Percentiles rank a stretch among this genome's conserved stretches.
These are phyloP conservation scores for Diaporthe citriasiana DNA, from an alignment of 2,329 filamentous ascomycete species.

Conservation along the genomic window DNA sequence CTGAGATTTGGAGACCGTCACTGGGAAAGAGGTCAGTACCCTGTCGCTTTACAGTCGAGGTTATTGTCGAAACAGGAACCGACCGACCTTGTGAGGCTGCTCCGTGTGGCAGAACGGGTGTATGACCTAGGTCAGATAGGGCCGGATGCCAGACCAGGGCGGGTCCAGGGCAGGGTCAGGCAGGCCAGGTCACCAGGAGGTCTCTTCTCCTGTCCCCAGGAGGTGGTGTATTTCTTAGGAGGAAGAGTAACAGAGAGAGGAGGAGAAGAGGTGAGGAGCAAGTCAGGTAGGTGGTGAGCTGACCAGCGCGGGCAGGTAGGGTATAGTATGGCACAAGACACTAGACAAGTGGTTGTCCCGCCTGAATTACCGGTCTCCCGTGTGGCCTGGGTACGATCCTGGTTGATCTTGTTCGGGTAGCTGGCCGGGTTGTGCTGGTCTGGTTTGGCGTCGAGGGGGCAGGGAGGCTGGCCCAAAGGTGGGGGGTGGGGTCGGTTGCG, in stretches of 20 bases:
- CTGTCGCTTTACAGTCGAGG: not conserved
- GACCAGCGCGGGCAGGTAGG: not conserved
- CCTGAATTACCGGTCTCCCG: slow-evolving; percentile 31
- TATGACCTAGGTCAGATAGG: slow-evolving; percentile 4
- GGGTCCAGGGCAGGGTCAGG: not conserved
- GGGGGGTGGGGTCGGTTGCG: slow-evolving; percentile 27
- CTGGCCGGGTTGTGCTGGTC: slow-evolving; percentile 35
- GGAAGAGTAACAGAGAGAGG: not conserved
- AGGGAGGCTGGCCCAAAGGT: slow-evolving; percentile 28
- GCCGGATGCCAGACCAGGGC: slow-evolving; percentile 26
- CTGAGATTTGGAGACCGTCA: slow-evolving; percentile 20
- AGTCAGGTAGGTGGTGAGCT: not conserved
- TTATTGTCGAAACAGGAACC: not conserved
- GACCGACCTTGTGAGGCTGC: not conserved
- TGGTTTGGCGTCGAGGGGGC: slow-evolving; percentile 36
- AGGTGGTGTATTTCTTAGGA: not conserved
- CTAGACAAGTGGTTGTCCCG: slow-evolving; percentile 17
- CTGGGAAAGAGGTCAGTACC: slow-evolving; percentile 30
- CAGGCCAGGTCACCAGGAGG: slow-evolving; percentile 11
- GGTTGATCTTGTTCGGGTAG: slow-evolving; percentile 30
- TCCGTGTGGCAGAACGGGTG: not conserved
- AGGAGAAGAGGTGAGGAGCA: not conserved
- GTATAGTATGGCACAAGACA: slow-evolving; percentile 30
- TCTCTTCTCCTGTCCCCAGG: slow-evolving; percentile 12
- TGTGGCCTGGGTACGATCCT: slow-evolving; percentile 26